These are phyloP conservation scores for Pterocarpus macrocarpus DNA, from an alignment of 306 rosid species.

Conservation along the genomic window DNA sequence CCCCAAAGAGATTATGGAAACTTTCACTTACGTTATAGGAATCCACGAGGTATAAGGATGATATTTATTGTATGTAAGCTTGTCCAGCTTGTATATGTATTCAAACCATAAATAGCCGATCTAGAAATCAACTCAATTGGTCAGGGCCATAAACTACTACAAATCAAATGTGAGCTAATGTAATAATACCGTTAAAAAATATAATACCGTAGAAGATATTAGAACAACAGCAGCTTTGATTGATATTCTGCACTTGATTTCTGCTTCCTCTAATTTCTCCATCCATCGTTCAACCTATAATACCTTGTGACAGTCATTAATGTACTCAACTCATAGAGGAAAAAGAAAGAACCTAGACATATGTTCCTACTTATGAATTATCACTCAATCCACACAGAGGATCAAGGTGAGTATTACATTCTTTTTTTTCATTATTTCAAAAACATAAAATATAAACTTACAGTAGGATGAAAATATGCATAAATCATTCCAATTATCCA, in stretches of 20 bases:
- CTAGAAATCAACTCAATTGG: slow-evolving; percentile 56
- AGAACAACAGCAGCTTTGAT: slow-evolving; percentile 76
- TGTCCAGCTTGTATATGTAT: slow-evolving; percentile 90
- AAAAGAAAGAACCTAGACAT: slow-evolving; percentile 29
- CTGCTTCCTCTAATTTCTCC: slow-evolving; percentile 95
- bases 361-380: slow-evolving; percentile 28
- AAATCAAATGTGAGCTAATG: slow-evolving; percentile 27
- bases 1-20: slow-evolving; percentile 40
- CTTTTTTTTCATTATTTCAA: slow-evolving; percentile 10
- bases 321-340: slow-evolving; percentile 34
- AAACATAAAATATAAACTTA: slow-evolving; percentile 56
- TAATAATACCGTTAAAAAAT: slow-evolving; percentile 3
- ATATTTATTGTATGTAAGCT: slow-evolving; percentile 80
- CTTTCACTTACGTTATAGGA: slow-evolving; percentile 84
- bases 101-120: slow-evolving; percentile 90
- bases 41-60: slow-evolving; percentile 99
- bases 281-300: slow-evolving; percentile 91
- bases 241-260: slow-evolving; percentile 75
- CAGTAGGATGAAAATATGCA: slow-evolving; percentile 96
- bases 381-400: slow-evolving; percentile 31
- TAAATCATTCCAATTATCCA: slow-evolving; percentile 98
- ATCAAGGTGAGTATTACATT: slow-evolving; percentile 23
- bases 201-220: slow-evolving; percentile 65
- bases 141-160: slow-evolving; percentile 42
- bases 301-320: slow-evolving; percentile 39